These are phyloP conservation scores for Pseudogymnoascus sp. DNA, from an alignment of 2,329 filamentous ascomycete genomes.

Conservation along the genomic window DNA sequence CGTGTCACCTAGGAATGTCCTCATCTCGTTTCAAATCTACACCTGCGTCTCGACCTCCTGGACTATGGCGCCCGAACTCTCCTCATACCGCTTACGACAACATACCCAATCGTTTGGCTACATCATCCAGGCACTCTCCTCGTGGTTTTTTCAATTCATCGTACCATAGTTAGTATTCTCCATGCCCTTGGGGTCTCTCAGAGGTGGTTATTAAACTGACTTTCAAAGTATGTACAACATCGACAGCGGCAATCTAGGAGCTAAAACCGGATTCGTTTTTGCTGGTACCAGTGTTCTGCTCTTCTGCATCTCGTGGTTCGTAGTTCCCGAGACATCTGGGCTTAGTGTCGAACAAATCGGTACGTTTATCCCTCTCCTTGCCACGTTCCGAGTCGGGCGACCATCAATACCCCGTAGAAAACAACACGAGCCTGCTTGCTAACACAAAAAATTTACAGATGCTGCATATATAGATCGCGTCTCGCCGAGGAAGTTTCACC, in stretches of 20 bases:
- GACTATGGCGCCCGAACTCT: constrained; percentile 18
- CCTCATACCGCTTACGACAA: constrained; percentile 16
- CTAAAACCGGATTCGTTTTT: constrained; percentile 35
- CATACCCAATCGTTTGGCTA: constrained; percentile 18
- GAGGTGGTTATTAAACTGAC: neutral
- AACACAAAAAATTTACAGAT: neutral
- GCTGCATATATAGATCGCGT: neutral
- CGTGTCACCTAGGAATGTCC: constrained; percentile 14
- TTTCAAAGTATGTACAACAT: constrained; percentile 33
- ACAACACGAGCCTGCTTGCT: neutral
- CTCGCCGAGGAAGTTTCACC: neutral
- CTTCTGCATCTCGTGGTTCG: constrained; percentile 33
- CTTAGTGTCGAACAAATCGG: constrained; percentile 41
- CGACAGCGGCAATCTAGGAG: constrained; percentile 31
- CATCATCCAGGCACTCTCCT: constrained; percentile 16
- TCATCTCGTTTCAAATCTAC: constrained; percentile 18
- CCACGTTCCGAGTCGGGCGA: neutral
- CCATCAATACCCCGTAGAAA: neutral
- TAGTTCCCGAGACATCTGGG: constrained; percentile 46
- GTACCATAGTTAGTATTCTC: constrained; percentile 19
- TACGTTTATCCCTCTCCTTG: constrained; percentile 9
- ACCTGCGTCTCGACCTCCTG: constrained; percentile 14
- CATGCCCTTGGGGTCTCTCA: constrained; percentile 23
- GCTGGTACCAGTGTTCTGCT: constrained; percentile 30
- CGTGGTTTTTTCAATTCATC: constrained; percentile 27